Base-by-base conservation (phyloP, 2,329 filamentous ascomycete genomes). In the Dactylonectria macrodidyma region DNA sequence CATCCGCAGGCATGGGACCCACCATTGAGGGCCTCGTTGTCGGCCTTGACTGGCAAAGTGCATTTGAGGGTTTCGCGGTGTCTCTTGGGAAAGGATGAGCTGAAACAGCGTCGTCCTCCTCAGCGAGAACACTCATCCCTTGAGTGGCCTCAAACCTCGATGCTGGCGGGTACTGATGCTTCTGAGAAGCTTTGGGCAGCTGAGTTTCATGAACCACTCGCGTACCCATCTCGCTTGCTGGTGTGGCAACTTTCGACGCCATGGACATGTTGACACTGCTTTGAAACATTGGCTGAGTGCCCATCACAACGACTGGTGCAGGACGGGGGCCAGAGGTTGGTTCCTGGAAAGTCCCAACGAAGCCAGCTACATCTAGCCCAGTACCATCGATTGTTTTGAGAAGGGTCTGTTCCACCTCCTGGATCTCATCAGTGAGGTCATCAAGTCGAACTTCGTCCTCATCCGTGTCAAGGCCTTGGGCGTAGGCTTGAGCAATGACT, bases 171-270 rank as follows among this genome's bases (percentile, higher is more conserved):
- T 30, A 30, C 26, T 30, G 26, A 30, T 30, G 26, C 26, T 30
- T 30, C 26, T 30, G 26, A 5, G 75, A 73, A 19, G 61, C 62
- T 36, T 71, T 69, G 10, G 81, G 79, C 22, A 85, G 71, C 62
- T 88, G 87, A 1, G 87, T 89, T 72, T 89, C 86, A 22, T 84
- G 81, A 24, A 89, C 82, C 19, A 88, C 81, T 67, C 89, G 84
- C 1, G 85, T 84, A 12, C 79, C 80, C 30, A 77, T 77, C 44
- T 81, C 78, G 1, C 77, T 73, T 16, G 74, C 72, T 12, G 77
- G 38, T 2, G 78, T 76, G 10, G 73, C 76, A n/a, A 82, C 80
- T 51, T 75, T 77, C 4, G 81, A 77, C 22, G 73, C 75, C 5
- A 76, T 73, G 9, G 79, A 77, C 78, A 80, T 78, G 60, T 80